Evolutionary conservation across 1,284 basidiomycete genomes (phyloP), one percentile per base, ranked within the genome.

Genomic region (Cutaneotrichosporon mucoides): DNA sequence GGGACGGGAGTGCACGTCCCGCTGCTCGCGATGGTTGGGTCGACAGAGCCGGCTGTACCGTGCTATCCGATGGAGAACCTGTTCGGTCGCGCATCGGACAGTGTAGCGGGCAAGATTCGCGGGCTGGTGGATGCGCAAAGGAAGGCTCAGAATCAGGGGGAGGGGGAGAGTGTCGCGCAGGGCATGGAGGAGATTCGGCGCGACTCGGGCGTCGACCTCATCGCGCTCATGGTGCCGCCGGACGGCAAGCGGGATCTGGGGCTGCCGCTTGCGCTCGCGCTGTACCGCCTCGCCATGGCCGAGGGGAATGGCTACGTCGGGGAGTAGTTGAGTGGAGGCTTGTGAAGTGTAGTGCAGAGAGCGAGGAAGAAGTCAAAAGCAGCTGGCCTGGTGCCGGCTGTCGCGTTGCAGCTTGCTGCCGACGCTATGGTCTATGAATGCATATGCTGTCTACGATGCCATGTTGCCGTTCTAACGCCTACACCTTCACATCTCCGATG

Each of bases 291-390:
- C 37, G 62, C 62, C 10, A 58, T 64, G 51, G 56, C 57, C 8
- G 62, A 64, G 56, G 62, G 62, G 0, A 64, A 64, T 40, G 62
- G 62, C 8, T 48, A 57, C 44, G 42, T 47, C 24, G 36, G 62
- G 46, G 33, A 47, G 45, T 47, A 10, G 16, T 36, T 24, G 24
- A 24, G 24, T 24, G 24, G 24, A 24, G 24, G 3, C 24, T 24
- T 24, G 7, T 24, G 33, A 16, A 7, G 24, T 44, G 24, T 43
- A 5, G 7, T 44, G 43, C 6, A 24, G 24, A 24, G 24, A 24
- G 3, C 24, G 24, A 44, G 6, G 43, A 44, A 16, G 40, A 43
- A n/a, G 15, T n/a, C 10, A 43, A 44, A 41, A 41, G 40, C 40
- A 41, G 40, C 40, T 12, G 40, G 24, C 24, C 24, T 24, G 24